Evolutionary conservation across 2,329 filamentous ascomycete species (phyloP).

Genomic region (Botryotinia globosa): DNA sequence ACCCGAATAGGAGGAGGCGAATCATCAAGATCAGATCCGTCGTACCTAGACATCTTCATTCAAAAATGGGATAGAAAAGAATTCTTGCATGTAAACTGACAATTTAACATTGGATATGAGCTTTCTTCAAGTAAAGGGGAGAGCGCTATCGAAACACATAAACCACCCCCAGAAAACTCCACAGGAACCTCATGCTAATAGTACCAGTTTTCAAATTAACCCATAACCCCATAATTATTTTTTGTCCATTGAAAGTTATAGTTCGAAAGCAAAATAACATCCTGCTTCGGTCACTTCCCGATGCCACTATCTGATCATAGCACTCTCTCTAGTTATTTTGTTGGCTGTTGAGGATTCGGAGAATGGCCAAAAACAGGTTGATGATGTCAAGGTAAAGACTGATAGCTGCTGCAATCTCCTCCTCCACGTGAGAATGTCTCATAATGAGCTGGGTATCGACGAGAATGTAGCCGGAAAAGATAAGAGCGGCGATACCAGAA

Average conservation of each 20-base stretch:
- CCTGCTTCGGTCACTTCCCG: neutral
- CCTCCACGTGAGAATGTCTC: conserved; percentile 94
- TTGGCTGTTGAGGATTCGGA: conserved; percentile 91
- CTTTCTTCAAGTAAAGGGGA: conserved; percentile 5
- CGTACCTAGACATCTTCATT: neutral
- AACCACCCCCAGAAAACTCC: neutral
- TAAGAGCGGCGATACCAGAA: conserved; percentile 73
- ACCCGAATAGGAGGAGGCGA: conserved; percentile 6
- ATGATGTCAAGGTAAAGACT: conserved; percentile 94
- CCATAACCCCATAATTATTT: neutral
- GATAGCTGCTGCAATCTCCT: conserved; percentile 94
- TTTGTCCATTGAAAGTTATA: neutral
- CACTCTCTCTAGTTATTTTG: conserved; percentile 71
- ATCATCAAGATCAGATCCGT: neutral
- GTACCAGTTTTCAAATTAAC: conserved; percentile 13
- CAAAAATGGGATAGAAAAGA: neutral
- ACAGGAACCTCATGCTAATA: conserved; percentile 4
- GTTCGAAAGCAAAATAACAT: neutral
- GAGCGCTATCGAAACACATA: neutral
- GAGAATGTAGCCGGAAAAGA: conserved; percentile 93
- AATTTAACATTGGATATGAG: neutral
- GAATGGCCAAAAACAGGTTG: conserved; percentile 93
- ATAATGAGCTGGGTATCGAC: conserved; percentile 96
- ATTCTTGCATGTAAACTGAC: neutral
- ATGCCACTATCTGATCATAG: conserved; percentile 8